Conservation (phyloP, 805 yeast species). For the Candida nonsorbophila region DNA sequence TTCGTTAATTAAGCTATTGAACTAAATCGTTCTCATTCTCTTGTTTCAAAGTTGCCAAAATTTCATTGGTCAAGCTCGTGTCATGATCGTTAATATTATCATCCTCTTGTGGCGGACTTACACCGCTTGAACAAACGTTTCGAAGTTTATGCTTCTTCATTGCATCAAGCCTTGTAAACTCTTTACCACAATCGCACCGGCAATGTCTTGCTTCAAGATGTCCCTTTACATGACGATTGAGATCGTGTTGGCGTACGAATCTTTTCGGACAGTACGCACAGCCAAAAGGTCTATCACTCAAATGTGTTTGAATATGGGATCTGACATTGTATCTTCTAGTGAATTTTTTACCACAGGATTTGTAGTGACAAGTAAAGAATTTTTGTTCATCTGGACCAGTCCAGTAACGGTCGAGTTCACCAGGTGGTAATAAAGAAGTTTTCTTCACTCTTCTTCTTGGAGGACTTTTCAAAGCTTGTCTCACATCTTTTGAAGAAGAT, state of each 20-base stretch:
- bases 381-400: conserved; percentile 73
- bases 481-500: conserved; percentile 14
- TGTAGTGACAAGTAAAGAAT: conserved; percentile 67
- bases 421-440: conserved; percentile 77
- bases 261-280: conserved; percentile 76
- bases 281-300: conserved; percentile 86
- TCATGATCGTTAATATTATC: too few relatives aligned
- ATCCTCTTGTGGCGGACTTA: too few relatives aligned
- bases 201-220: conserved; percentile 67
- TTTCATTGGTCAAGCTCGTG: too few relatives aligned
- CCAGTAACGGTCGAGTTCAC: conserved; percentile 79
- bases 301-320: conserved; percentile 94
- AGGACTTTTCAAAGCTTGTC: conserved; percentile 38
- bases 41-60: too few relatives aligned
- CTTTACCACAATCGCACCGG: conserved; percentile 89
- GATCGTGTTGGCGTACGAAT: conserved; percentile 93
- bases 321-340: conserved; percentile 87
- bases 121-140: conserved; percentile 78
- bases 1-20: too few relatives aligned
- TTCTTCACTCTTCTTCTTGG: conserved; percentile 46
- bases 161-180: conserved; percentile 87
- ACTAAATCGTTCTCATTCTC: too few relatives aligned
- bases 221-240: conserved; percentile 82
- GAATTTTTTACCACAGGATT: conserved; percentile 77
- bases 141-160: conserved; percentile 74